phyloP scores from a whole-genome alignment of 768 basidiomycete genomes.

The Lyophyllum semitale region DNA sequence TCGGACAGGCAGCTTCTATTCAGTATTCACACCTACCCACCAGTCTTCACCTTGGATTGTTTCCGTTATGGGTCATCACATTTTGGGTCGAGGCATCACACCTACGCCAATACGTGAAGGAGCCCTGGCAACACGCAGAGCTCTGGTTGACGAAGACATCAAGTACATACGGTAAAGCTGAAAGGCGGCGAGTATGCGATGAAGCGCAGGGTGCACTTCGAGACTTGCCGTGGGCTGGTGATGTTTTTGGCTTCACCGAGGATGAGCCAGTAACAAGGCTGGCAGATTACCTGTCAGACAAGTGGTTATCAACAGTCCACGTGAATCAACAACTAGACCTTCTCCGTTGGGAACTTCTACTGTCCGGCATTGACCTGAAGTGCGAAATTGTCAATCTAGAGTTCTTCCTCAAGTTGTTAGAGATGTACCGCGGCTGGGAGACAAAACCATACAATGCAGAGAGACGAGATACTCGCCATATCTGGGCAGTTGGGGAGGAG shows the following conservation, averaged over 20 bases:
- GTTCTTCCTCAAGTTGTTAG: background rate
- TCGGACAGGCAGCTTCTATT: background rate
- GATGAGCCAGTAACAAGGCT: background rate
- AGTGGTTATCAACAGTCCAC: background rate
- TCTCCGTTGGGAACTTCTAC: background rate
- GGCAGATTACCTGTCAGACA: background rate
- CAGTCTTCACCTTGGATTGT: background rate
- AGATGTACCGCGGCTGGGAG: background rate
- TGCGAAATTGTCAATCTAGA: background rate
- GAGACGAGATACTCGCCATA: background rate
- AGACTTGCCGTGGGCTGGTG: background rate
- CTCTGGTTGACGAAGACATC: background rate
- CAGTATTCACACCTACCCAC: background rate
- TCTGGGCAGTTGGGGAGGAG: slow-evolving; percentile 2
- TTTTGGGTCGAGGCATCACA: background rate
- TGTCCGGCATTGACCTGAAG: background rate
- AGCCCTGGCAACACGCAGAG: background rate
- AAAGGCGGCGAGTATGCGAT: background rate
- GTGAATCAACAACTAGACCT: slow-evolving; percentile 2
- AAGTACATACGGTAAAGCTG: background rate
- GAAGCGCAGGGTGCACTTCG: background rate
- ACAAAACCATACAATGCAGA: background rate
- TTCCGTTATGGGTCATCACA: background rate
- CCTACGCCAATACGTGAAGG: background rate
- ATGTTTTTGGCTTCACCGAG: background rate